Base-by-base conservation (phyloP, 208 protist species). In the Spongospora subterranea region DNA sequence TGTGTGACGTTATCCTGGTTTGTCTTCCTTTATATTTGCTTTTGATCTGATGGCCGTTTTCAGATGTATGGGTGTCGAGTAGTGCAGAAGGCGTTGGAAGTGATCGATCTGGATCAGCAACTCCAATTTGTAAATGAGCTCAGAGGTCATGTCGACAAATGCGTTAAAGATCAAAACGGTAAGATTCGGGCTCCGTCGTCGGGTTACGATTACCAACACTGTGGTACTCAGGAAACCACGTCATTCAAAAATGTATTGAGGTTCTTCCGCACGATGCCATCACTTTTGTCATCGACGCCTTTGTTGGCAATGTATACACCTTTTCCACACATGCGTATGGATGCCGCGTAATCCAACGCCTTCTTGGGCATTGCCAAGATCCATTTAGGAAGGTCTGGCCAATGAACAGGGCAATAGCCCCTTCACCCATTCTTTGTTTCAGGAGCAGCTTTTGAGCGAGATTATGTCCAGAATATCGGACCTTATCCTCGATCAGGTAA, bases 231-330 rank as follows among this genome's bases (percentile, higher is more conserved):
- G 50, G 50, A 60, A 99, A 99, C 94, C 98, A 99, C 94, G 98
- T 99, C 29, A 97, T 99, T 40, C 98, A 99, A 94, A 99, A 99
- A 93, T 99, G 98, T 93, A 99, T 99, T 39, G 98, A 99, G 32
- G 43, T 54, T 11, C 39, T 66, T n/a, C 89, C 53, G 32, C 82
- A n/a, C 6, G 39, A 76, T n/a, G n/a, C 39, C 1, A 91, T 40
- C 29, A 66, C 89, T 13, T 99, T 99, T 92, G 98, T 99, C 91
- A 97, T 99, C 24, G 97, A 98, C 32, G 94, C 97, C 46, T 98
- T 99, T 93, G 77, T 95, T 0, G 97, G 97, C 13, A 96, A 97
- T 40, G 96, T 98, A 90, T 96, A 96, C 38, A 45, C 91, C 38
- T 94, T 99, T 65, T 98, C 98, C 0, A 98, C 95, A n/a, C 98